Evolutionary conservation across 2,329 filamentous ascomycete species (phyloP), one percentile per base, ranked within the genome.

Genomic region (Sordariomycetes sp.): DNA sequence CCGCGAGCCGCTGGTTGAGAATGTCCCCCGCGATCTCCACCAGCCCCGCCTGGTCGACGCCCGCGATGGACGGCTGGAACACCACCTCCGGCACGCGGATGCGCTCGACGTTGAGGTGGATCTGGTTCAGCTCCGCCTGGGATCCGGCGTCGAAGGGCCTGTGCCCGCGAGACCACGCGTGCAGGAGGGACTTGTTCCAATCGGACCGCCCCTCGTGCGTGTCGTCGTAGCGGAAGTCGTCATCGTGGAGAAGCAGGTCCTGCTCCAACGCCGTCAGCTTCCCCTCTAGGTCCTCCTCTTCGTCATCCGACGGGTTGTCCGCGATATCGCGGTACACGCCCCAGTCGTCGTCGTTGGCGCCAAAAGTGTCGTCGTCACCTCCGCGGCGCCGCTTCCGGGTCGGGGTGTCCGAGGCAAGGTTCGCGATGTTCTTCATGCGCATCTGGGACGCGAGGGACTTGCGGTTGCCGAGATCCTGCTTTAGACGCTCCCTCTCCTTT

Each of bases 331-430:
- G 87, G 72, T 99, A 99, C 16, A 99, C 90, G 59, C 90, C 90
- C 94, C 94, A 99, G 71, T 99, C 94, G 59, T 95, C 92, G 67
- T 99, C 94, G 70, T 99, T 93, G 55, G 92, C 92, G 59, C 94
- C 94, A 68, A 99, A 99, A 60, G 90, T 91, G 69, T 99, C 94
- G 66, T 99, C 94, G 68, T 97, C 93, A 3, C 87, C 89, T 8
- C 90, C 91, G 20, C 92, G 85, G 16, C 90, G 80, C 59, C 93
- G 83, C 72, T 96, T 95, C 70, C 92, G 91, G 62, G 80, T 77
- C 1, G 93, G 91, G 6, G 83, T 86, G 70, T 99, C 94, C 0
- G 93, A 92, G 3, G 94, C 94, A 1, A 99, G 85, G 67, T 96
- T 97, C 60, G 94, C 94, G 60, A 99, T 91, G 55, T 87, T 93